Base-by-base conservation (phyloP, 148 eudicot species). In the Fagopyrum tataricum region DNA sequence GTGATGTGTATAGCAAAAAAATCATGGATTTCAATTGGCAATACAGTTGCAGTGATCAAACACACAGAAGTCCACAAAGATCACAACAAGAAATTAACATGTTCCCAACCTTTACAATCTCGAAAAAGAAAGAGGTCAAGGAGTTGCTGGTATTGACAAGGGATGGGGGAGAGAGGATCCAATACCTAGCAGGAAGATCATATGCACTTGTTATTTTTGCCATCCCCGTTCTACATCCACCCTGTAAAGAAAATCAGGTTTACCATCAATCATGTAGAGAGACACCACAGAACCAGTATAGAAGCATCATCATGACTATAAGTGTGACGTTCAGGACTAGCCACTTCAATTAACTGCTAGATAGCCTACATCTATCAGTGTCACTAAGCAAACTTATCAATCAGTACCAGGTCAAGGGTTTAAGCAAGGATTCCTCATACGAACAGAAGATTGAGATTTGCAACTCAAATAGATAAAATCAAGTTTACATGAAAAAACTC, bases 191-290 rank as follows among this genome's bases (percentile, higher is more conserved):
- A 69, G 99, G 97, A 85, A 96, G 99, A 78, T 92, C 96, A 80
- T 90, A 87, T 40, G 91, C 99, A 81, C 86, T 88, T 26, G 97
- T 90, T 80, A 92, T 89, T 89, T 96, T 96, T 24, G 99, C 99
- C 99, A 96, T 90, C 61, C 99, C 99, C 17, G 99, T 96, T 75
- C 99, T 84, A 79, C 99, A 96, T 43, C 99, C 99, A 85, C 99
- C 99, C 99, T 96, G 85, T 44, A 64, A 85, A 80, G 70, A 75
- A 49, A 80, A 40, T 39, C 37, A 67, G 69, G 31, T 26, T 26
- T 26, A 26, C 49, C 43, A 59, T 67, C 46, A 74, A 59, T 37
- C 72, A 77, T 66, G 4, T 42, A 23, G 10, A 73, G 8, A 42
- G 56, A 12, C 13, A 17, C 24, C 37, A 18, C 75, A 53, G 31